Base-by-base conservation (phyloP, 2,329 filamentous ascomycete species). In the Ceratocystiopsis minuta region DNA sequence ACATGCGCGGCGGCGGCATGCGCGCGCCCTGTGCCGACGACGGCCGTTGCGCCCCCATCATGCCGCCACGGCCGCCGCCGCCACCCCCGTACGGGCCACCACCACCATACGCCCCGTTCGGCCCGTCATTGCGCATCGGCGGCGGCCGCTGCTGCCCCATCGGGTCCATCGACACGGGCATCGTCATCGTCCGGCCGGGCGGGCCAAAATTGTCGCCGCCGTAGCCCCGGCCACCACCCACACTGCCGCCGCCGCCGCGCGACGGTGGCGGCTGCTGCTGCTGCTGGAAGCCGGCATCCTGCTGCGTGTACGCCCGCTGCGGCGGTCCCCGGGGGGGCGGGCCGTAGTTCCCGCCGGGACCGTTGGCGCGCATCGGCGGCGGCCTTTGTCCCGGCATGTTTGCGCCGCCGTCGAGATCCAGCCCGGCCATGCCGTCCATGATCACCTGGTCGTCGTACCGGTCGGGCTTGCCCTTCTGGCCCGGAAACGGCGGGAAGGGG, bases 171-270 rank as follows among this genome's bases (percentile, higher is more conserved):
- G 62, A 55, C 3, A n/a, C 38, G 2, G 73, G 72, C 69, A 76
- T 72, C 6, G 75, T 78, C 65, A 68, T 71, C 44, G 72, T 78
- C 49, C 74, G 63, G n/a, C 58, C 53, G 10, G 68, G 70, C 2
- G 68, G 65, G 0, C 61, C 68, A 48, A 68, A 74, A 6, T 55
- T 57, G 38, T 63, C 58, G 16, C 63, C 58, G 10, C 54, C 52
- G 47, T 59, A 62, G 4, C 58, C 24, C 24, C 24, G 24, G 9
- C 24, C 24, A 10, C 4, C 24, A 10, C 24, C 24, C 6, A 6
- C 24, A 28, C 5, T 2, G 24, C 24, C 24, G 24, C 24, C 9
- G 24, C 24, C 24, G 7, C 24, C 57, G 13, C 40, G 24, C 14
- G 42, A 50, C 4, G 38, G 43, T 3, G 51, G 43, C 6, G 48